Evolutionary conservation across 164 flowering plant genomes (phyloP), one percentile per base, ranked within the genome.

Genomic region (Tetrastigma voinierianum): DNA sequence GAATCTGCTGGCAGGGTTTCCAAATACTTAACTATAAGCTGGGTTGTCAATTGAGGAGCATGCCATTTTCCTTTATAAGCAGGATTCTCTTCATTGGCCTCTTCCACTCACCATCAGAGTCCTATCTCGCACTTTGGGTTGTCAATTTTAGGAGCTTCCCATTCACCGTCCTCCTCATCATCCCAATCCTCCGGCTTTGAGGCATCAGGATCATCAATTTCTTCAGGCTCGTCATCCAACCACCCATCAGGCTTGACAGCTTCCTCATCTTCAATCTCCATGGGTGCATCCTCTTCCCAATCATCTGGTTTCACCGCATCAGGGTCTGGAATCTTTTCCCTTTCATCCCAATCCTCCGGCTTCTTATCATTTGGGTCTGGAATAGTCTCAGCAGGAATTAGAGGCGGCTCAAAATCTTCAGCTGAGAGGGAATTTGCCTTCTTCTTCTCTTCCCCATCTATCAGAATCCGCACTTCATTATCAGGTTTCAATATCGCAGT

Each of bases 301-400:
- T 90, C 96, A 51, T 86, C 92, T 25, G 96, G 96, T 68, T 90
- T 90, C 4, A 75, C 82, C 16, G 89, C 92, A 59, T 69, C 69
- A 21, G 89, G 87, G 74, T 90, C 96, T 7, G 92, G 83, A 59
- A 90, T 86, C 52, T 84, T 83, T 1, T 81, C 86, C 59, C 90
- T 75, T 73, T 90, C 96, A 75, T 90, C 96, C 96, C 96, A 89
- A 59, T 89, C 92, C 76, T 87, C 89, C n/a, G 96, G 96, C 62
- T 82, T 89, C 79, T 77, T 87, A 57, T 89, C 96, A 69, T 87
- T 86, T 24, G 89, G 90, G 54, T 89, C 95, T 15, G 91, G 83
- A 61, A 89, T 89, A 8, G 91, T 86, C 79, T 80, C 73, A 7
- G 77, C 24, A 21, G 96, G 96, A 70, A 89, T 76, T 10, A 89